Evolutionary conservation across 441 rosid genomes (phyloP).

Genomic region (Euphorbia celastroides): DNA sequence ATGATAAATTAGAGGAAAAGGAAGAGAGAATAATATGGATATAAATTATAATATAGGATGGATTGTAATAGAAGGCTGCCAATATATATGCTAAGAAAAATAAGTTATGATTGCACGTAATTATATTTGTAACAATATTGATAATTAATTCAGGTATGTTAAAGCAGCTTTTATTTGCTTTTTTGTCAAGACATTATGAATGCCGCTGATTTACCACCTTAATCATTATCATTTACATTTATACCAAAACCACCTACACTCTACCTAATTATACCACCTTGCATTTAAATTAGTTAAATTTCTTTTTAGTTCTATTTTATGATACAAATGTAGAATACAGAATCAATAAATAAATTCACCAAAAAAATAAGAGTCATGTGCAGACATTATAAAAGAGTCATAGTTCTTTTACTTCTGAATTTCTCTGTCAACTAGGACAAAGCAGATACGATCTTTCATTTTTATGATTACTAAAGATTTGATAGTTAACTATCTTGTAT

Average conservation of each 20-base stretch:
- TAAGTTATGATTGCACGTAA: slow-evolving; percentile 25
- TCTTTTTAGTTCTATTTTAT: too few relatives aligned
- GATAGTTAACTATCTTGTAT: too few relatives aligned
- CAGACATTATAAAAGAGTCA: too few relatives aligned
- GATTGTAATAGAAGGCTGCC: slow-evolving; percentile 25
- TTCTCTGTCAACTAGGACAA: too few relatives aligned
- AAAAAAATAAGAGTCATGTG: too few relatives aligned
- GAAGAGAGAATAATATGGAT: not conserved
- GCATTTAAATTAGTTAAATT: too few relatives aligned
- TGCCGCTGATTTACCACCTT: slow-evolving; percentile 11
- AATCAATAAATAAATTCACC: too few relatives aligned
- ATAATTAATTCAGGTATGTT: slow-evolving; percentile 6
- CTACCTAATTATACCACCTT: too few relatives aligned
- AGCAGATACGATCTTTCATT: too few relatives aligned
- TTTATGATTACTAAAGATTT: too few relatives aligned
- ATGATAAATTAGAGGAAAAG: not conserved
- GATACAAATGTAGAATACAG: too few relatives aligned
- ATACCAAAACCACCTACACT: not conserved
- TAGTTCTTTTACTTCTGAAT: too few relatives aligned
- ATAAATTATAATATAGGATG: not conserved
- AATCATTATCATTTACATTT: slow-evolving; percentile 20
- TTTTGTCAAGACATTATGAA: slow-evolving; percentile 33
- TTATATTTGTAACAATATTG: slow-evolving; percentile 14
- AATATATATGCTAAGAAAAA: not conserved
- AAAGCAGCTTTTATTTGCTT: slow-evolving; percentile 31